phyloP scores from a whole-genome alignment of 129 eudicot genomes.

The Gnaphalium uliginosum region DNA sequence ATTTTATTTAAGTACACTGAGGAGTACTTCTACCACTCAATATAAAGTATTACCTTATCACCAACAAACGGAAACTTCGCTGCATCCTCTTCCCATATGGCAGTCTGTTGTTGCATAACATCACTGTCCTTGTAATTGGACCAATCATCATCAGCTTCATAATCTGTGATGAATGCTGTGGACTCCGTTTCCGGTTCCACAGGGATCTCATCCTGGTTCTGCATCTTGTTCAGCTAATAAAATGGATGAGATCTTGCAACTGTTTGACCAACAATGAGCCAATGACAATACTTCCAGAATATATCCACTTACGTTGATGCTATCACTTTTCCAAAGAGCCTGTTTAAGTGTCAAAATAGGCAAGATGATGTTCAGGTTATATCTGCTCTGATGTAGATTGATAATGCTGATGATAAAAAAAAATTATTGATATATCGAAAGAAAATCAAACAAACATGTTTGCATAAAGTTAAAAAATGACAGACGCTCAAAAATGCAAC shows the following conservation, averaged over 20 bases:
- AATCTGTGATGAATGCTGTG: constrained; percentile 36
- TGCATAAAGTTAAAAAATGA: not conserved
- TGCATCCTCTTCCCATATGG: constrained; percentile 67
- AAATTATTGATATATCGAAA: not conserved
- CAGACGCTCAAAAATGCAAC: not conserved
- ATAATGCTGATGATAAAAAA: constrained; percentile 11
- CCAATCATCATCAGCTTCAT: constrained; percentile 66
- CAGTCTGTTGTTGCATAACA: constrained; percentile 81
- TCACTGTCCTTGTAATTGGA: constrained; percentile 69
- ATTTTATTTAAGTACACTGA: not conserved
- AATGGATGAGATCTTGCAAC: constrained; percentile 19
- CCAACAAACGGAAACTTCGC: constrained; percentile 68
- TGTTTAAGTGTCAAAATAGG: constrained; percentile 2
- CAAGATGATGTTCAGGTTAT: constrained; percentile 2
- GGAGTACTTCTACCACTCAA: not conserved
- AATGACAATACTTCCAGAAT: constrained; percentile 12
- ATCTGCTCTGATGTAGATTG: not conserved
- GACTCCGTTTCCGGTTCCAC: constrained; percentile 48
- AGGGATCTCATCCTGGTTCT: constrained; percentile 60
- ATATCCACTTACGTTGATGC: constrained; percentile 6
- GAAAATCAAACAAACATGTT: not conserved
- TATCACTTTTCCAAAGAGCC: constrained; percentile 20
- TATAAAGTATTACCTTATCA: constrained; percentile 62
- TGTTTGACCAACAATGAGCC: constrained; percentile 11
- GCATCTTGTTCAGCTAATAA: constrained; percentile 42